Base-by-base conservation (phyloP, 1,284 basidiomycete genomes). In the Phylloboletellus chloephorus region DNA sequence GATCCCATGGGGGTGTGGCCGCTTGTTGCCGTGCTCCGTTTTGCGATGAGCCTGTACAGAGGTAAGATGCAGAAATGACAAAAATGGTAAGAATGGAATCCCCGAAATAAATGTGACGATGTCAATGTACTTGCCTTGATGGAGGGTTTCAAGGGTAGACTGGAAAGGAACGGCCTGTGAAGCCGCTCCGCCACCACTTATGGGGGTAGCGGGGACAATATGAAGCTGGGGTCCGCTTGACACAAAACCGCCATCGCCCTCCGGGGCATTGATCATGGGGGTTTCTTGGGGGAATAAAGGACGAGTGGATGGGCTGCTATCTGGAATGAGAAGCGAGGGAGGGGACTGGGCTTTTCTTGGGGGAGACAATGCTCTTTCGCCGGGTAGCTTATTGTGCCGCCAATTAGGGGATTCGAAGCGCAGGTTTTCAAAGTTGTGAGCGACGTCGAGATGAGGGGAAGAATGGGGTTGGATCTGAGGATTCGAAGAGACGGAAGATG, bases 121-220 rank as follows among this genome's bases (percentile, higher is more conserved):
- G 53, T 53, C 49, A 52, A 48, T 44, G 35, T 37, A 67, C 67
- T 61, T 49, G 78, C 79, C 73, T 68, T 75, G 72, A 47, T 66
- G 66, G 32, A 77, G 60, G 11, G 68, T 67, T 43, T 67, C 58
- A 37, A 76, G 54, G 28, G 66, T 64, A 26, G 66, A 61, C 51
- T 73, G 72, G 64, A 77, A 81, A 23, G 73, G 67, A 25, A 66
- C 70, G 22, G 65, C 58, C 44, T 71, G 67, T 15, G 66, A 63
- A 36, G 64, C 65, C 20, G 65, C 70, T 31, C 65, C 76, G 19
- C 76, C 79, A 26, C 77, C 80, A 48, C 73, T 76, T 43, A 88
- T 69, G 7, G 85, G 86, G 2, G 85, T 88, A n/a, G 85, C 83
- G 20, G 85, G 85, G 5, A 87, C 83, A 46, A 88, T 79, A 52